Evolutionary conservation across 2,329 filamentous ascomycete genomes (phyloP), one percentile per base, ranked within the genome.

Genomic region (Hypomyces perniciosus): DNA sequence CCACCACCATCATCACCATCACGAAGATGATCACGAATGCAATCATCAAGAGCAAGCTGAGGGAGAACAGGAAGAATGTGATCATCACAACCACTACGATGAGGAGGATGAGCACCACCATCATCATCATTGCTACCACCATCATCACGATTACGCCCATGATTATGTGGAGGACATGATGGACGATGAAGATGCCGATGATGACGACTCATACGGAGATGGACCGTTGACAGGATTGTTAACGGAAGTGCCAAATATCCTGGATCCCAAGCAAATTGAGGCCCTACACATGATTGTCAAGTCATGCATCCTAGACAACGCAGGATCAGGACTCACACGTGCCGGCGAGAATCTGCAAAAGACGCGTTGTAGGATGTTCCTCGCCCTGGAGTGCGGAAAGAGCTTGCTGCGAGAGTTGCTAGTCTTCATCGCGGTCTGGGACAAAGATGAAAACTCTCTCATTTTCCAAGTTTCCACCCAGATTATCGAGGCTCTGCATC

Each of bases 391-490:
- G 62, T 95, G 90, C 55, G 92, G 92, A 3, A 85, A 91, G 59
- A 96, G 95, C 63, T 75, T 97, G 4, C 75, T 97, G 1, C 80
- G 92, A 50, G 92, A 97, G 67, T 81, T 97, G 62, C 76, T 97
- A 40, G 95, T 97, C 52, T 96, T 96, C 66, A 95, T 96, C 56
- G 92, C 92, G 5, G 91, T 95, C 7, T 97, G 92, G 92, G 92
- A 96, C 64, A 84, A 96, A 61, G 86, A 90, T 38, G 91, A 97
- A 65, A 86, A 92, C 54, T 90, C 95, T 54, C 81, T 96, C 35
- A 96, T 96, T 62, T 96, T 96, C 74, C 92, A 96, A 66, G 89
- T 96, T 66, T 96, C 95, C 68, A 87, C 90, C 41, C 91, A 96
- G 68, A 96, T 97, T 54, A 89, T 96, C 70, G 89, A 96, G 65